Evolutionary conservation across 371 early-diverging fungal genomes (phyloP), one percentile per base, ranked within the genome.

Genomic region (Mortierella sp.): DNA sequence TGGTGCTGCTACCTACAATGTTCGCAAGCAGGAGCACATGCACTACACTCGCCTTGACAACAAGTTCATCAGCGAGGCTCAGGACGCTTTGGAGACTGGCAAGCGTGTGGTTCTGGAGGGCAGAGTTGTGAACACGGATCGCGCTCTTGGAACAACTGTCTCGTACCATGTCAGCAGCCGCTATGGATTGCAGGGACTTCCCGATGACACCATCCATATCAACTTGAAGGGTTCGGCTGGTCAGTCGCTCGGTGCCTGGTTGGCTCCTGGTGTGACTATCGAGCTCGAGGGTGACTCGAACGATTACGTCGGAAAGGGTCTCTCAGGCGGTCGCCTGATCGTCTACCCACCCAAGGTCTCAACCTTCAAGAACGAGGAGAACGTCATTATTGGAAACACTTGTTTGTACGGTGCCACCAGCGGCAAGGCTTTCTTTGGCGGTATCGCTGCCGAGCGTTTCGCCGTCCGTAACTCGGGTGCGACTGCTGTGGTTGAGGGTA

Each of bases 281-380:
- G 95, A 95, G 68, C 85, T 98, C 53, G 97, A 98, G 81, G 99
- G 99, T 68, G 99, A 98, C 77, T 90, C 97, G 21, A 98, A 98
- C 86, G 99, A 98, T 84, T 98, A 98, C 74, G 98, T 97, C 51
- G 99, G 99, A 70, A 98, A 98, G 88, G 99, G 99, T 66, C 87
- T 98, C 45, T 95, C 96, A 23, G 98, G 98, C 66, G 99, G 98
- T 58, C 86, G 84, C 67, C 82, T 98, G 30, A 89, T 94, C 21
- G 89, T 97, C 60, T 97, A 91, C 80, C 97, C 97, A 58, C 97
- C 96, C 59, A 93, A 91, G 86, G 75, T 73, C 60, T 86, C 91
- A 7, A 71, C 73, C 44, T 97, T 96, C 87, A 89, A 89, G 72
- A 86, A 95, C 18, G 92, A 92, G 75, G 85, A 94, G 29, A 98